These are phyloP conservation scores for Trichoderma koningiopsis DNA, from an alignment of 2,329 filamentous ascomycete species.

Conservation along the genomic window DNA sequence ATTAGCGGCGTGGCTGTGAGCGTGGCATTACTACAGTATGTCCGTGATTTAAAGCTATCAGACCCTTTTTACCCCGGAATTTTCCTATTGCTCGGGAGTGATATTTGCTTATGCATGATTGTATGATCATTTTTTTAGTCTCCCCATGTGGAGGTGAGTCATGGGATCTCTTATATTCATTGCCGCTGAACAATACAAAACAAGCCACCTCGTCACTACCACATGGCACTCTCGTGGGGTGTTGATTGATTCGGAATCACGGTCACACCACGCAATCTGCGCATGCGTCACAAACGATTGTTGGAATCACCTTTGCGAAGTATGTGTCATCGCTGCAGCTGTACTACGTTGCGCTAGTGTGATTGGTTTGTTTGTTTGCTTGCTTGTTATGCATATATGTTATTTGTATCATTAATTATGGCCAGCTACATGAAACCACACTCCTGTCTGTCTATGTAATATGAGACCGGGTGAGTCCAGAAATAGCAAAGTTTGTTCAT, in stretches of 20 bases:
- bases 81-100: neutral
- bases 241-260: neutral
- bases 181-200: neutral
- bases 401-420: slow-evolving; percentile 17
- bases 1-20: neutral
- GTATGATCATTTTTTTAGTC: neutral
- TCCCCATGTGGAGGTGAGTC: neutral
- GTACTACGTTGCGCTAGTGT: neutral
- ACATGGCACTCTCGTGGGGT: neutral
- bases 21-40: neutral
- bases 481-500: neutral
- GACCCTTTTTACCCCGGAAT: neutral
- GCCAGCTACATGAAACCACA: slow-evolving; percentile 1
- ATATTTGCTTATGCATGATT: neutral
- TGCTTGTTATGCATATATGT: neutral
- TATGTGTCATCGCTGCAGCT: neutral
- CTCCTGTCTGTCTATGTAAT: slow-evolving; percentile 9
- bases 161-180: neutral
- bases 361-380: neutral
- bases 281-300: neutral
- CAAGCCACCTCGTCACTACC: neutral
- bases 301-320: neutral
- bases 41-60: neutral
- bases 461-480: neutral
- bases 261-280: neutral